Conservation (phyloP, 257 asterid genomes). For the Solanum sparsipilum region DNA sequence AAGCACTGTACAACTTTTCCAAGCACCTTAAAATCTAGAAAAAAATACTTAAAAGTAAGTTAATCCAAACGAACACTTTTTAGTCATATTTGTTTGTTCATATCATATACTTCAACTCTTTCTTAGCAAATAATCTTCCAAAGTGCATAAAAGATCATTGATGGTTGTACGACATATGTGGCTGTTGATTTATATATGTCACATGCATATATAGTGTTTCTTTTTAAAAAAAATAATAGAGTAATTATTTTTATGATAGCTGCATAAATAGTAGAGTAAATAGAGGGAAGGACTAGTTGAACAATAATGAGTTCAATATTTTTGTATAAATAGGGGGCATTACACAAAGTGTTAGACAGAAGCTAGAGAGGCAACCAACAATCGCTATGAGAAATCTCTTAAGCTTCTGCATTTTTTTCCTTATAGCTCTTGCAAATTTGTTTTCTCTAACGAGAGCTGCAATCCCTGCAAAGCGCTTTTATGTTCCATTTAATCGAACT, state of each 20-base stretch:
- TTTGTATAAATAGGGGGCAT: background rate
- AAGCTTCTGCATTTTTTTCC: background rate
- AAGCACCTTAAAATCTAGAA: too few species aligned
- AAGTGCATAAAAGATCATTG: too few species aligned
- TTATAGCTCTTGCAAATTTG: background rate
- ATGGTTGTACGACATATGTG: too few species aligned
- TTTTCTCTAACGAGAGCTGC: background rate
- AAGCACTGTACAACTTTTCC: too few species aligned
- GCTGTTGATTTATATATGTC: too few species aligned
- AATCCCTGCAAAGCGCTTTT: background rate
- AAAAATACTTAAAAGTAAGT: too few species aligned
- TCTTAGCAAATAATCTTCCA: too few species aligned
- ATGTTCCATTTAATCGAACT: constrained; percentile 1
- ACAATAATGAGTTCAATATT: too few species aligned
- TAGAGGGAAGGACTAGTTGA: background rate
- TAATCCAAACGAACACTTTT: too few species aligned
- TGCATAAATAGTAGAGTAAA: background rate
- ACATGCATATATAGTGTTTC: background rate
- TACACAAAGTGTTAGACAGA: background rate
- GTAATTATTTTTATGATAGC: background rate
- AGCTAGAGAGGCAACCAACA: background rate
- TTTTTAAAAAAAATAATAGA: too few species aligned
- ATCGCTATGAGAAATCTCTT: background rate
- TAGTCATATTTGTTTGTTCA: too few species aligned
- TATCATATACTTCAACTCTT: too few species aligned